These are phyloP conservation scores for Kurtzmaniella quercitrusa DNA, from an alignment of 1,139 yeast genomes.

Conservation along the genomic window DNA sequence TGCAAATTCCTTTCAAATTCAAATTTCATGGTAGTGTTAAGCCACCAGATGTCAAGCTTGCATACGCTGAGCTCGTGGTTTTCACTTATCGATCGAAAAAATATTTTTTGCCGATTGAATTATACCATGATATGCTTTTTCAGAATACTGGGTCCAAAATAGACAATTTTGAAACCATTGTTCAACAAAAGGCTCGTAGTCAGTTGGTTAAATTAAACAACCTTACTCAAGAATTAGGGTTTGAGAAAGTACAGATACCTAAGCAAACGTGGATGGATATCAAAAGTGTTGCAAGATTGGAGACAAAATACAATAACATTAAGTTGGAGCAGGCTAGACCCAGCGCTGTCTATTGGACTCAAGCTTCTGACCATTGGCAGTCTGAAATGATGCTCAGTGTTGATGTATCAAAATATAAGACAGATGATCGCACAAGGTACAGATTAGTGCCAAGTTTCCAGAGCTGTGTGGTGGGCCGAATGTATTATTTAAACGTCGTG, in stretches of 20 bases:
- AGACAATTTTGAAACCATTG: slow-evolving; percentile 22
- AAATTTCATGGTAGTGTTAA: slow-evolving; percentile 5
- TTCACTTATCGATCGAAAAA: slow-evolving; percentile 23
- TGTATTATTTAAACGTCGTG: slow-evolving; percentile 18
- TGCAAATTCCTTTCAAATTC: slow-evolving; percentile 15
- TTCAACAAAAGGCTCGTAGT: slow-evolving; percentile 22
- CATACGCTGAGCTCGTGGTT: slow-evolving; percentile 21
- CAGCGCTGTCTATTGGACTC: slow-evolving; percentile 1
- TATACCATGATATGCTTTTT: slow-evolving; percentile 28
- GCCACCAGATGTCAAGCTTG: slow-evolving; percentile 21
- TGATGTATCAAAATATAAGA: slow-evolving; percentile 9
- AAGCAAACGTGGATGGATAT: slow-evolving; percentile 23
- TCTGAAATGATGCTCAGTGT: slow-evolving; percentile 11
- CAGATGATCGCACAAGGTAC: slow-evolving; percentile 12
- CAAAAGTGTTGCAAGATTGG: slow-evolving; percentile 22
- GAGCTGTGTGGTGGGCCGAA: slow-evolving; percentile 24
- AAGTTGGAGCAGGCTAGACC: slow-evolving; percentile 9
- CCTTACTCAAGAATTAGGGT: slow-evolving; percentile 19
- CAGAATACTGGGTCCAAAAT: slow-evolving; percentile 3
- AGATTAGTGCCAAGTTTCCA: slow-evolving; percentile 25
- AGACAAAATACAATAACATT: slow-evolving; percentile 21
- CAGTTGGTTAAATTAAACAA: slow-evolving; percentile 16
- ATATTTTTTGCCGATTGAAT: slow-evolving; percentile 23
- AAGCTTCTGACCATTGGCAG: not conserved
- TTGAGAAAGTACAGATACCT: slow-evolving; percentile 20